Evolutionary conservation across 2,329 filamentous ascomycete species (phyloP), one percentile per base, ranked within the genome.

Genomic region (Hypoxylon sp.): DNA sequence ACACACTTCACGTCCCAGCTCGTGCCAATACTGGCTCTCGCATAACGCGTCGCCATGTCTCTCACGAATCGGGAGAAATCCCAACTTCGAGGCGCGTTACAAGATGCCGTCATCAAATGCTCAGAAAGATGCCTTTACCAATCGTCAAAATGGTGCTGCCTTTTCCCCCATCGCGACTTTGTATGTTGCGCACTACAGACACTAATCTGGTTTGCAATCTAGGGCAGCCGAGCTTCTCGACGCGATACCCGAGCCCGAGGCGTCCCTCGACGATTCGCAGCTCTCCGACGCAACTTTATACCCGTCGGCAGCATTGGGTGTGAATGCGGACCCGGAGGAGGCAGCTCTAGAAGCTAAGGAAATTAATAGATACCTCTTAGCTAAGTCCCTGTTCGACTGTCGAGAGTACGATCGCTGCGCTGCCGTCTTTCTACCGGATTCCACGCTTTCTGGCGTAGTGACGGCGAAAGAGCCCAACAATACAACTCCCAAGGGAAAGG

Each of bases 191-290:
- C 5, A 15, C 3, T n/a, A 43, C 23, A 21, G 27, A 24, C 33
- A 24, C 50, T 50, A 20, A 55, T 23, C 7, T n/a, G 6, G 20
- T 42, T 48, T 42, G 29, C 43, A 3, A 11, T 52, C 33, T 71
- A 97, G 94, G 94, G 91, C 93, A 43, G 94, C 95, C 68, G 95
- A 99, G 78, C 87, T 98, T 65, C 86, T 98, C 55, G 91, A 90
- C 70, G 90, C 95, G 2, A 86, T 98, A 35, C 84, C 89, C 31
- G 84, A 89, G 53, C 67, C 78, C 40, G 67, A 70, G 41, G 15
- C 53, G 23, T 69, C 70, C 8, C 60, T 61, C 48, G 69, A 72
- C 45, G 70, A 69, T 48, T 69, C 70, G 11, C 65, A 67, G 9
- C 38, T 70, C 70, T 60, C 61, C 46, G 60, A 70, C 62, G 57